Evolutionary conservation across 768 basidiomycete species (phyloP), one percentile per base, ranked within the genome.

Genomic region (Dentipellis sp.): DNA sequence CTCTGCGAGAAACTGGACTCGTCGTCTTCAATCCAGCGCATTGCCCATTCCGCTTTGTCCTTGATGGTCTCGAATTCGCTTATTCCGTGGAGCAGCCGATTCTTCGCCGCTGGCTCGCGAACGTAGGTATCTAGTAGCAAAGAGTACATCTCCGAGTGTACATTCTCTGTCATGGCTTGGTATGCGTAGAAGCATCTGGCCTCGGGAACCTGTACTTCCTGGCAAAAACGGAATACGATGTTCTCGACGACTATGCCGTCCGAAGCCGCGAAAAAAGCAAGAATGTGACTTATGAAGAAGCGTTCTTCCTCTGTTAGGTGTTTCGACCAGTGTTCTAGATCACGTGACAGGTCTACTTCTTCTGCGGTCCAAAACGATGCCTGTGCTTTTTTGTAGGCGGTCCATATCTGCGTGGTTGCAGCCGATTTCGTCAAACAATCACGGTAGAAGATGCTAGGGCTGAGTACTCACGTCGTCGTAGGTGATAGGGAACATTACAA

Each of bases 31-130:
- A 97, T 94, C 94, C 94, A 97, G 38, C 74, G 77, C 52, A 97
- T 76, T 0, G 94, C 94, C 94, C 94, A 97, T 40, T 92, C 83
- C 14, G 94, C 94, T 71, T 98, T 97, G 66, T 80, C 84, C 71
- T n/a, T n/a, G n/a, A n/a, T n/a, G n/a, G n/a, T n/a, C n/a, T n/a
- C n/a, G n/a, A n/a, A n/a, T n/a, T n/a, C n/a, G n/a, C n/a, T n/a
- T n/a, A n/a, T n/a, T n/a, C n/a, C n/a, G n/a, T n/a, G n/a, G n/a
- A n/a, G n/a, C n/a, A n/a, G n/a, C n/a, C n/a, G n/a, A n/a, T n/a
- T n/a, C n/a, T n/a, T n/a, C n/a, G n/a, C n/a, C n/a, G n/a, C n/a
- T n/a, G n/a, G n/a, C n/a, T n/a, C n/a, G n/a, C n/a, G n/a, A n/a
- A 39, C 16, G 38, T 39, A 39, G 10, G 38, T 39, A 16, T 39